A percentile compares a stretch with the other conserved stretches of the same genome.
phyloP scores from a whole-genome alignment of 2,329 filamentous ascomycete genomes.

The Cordyceps javanica region DNA sequence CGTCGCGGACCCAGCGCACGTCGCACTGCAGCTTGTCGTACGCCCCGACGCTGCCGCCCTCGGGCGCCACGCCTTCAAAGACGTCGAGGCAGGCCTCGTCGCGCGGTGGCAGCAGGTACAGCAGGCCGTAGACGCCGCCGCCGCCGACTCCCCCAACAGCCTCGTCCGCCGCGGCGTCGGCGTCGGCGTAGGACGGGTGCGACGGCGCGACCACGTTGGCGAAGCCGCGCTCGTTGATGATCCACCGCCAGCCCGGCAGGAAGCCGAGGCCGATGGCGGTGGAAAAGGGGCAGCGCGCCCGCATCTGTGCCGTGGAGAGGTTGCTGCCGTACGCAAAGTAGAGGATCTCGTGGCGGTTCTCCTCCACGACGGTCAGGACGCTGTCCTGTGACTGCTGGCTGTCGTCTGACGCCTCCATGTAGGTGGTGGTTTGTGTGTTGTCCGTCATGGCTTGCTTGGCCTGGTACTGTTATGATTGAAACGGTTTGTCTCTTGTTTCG shows the following conservation, averaged over 20 bases:
- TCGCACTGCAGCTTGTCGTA: conserved; percentile 48
- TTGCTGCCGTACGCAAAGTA: conserved; percentile 72
- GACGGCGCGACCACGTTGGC: conserved; percentile 54
- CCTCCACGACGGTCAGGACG: conserved; percentile 29
- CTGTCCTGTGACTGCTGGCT: conserved; percentile 31
- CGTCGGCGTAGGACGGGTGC: neutral
- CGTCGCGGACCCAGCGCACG: conserved; percentile 22
- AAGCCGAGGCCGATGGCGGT: conserved; percentile 50
- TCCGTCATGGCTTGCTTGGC: neutral
- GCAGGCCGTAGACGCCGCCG: conserved; percentile 48
- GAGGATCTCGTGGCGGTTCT: conserved; percentile 32
- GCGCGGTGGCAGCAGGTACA: conserved; percentile 43
- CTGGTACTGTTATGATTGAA: neutral
- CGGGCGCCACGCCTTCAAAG: conserved; percentile 58
- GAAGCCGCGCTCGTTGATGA: conserved; percentile 61
- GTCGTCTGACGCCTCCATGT: conserved; percentile 20
- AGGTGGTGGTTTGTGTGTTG: neutral
- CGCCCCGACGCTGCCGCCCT: too few species aligned
- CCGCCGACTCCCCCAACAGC: too few species aligned
- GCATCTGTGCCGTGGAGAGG: conserved; percentile 61
- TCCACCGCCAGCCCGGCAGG: conserved; percentile 53
- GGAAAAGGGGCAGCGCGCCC: conserved; percentile 51
- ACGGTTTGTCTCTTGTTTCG: neutral
- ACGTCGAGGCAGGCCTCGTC: conserved; percentile 49
- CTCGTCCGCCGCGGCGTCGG: too few species aligned